Percentiles rank a stretch among this genome's conserved stretches.
Conservation (phyloP, 2,329 filamentous ascomycete species). For the Podosphaera leucotricha region DNA sequence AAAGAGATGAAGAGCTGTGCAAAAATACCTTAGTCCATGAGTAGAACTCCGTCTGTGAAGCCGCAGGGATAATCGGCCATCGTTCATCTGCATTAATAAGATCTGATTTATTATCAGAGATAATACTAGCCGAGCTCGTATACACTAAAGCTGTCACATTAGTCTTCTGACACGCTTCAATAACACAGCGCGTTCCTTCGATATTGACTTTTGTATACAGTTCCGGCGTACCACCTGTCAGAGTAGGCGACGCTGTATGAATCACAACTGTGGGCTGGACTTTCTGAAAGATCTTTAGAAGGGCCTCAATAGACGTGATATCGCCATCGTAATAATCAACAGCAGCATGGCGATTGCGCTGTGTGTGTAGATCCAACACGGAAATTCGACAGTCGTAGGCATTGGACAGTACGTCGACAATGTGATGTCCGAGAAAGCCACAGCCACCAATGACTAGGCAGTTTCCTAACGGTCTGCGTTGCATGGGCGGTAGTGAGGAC, state of each 20-base stretch:
- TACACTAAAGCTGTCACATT: conserved; percentile 69
- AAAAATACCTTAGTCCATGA: conserved; percentile 48
- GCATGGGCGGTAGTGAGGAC: not conserved
- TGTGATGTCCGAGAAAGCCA: conserved; percentile 64
- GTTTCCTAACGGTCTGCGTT: conserved; percentile 27
- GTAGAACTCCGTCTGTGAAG: conserved; percentile 57
- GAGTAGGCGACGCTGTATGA: conserved; percentile 61
- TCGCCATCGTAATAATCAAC: conserved; percentile 53
- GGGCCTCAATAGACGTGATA: conserved; percentile 41
- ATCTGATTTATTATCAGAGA: conserved; percentile 60
- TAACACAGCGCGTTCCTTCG: conserved; percentile 55
- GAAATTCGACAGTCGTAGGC: conserved; percentile 29
- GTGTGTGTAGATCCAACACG: conserved; percentile 49
- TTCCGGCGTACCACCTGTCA: conserved; percentile 28
- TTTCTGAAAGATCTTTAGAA: conserved; percentile 38
- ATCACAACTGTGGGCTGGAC: conserved; percentile 63
- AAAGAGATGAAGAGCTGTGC: not conserved
- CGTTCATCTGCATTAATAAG: conserved; percentile 58
- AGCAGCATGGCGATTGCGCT: conserved; percentile 37
- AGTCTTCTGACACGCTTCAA: conserved; percentile 46
- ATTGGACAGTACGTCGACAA: conserved; percentile 46
- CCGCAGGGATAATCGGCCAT: conserved; percentile 52
- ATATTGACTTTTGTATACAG: conserved; percentile 69
- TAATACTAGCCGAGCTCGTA: conserved; percentile 70
- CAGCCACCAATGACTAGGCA: conserved; percentile 66